Evolutionary conservation across 192 early-diverging fungal species (phyloP).

Genomic region (Coemansia sp.): DNA sequence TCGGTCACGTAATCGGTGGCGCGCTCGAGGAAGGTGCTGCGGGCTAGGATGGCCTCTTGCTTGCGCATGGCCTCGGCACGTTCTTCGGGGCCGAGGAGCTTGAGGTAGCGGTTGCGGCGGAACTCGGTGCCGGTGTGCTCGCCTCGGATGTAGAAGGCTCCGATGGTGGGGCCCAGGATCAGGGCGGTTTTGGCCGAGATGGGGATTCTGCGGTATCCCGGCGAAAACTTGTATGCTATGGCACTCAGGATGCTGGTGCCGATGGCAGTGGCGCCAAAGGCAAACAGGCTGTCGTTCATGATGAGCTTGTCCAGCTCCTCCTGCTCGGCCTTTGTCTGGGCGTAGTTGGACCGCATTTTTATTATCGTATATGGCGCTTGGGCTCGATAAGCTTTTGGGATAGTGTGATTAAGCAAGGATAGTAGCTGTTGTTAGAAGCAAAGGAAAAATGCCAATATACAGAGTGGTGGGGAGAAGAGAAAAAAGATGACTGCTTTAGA

Average conservation of each 20-base stretch:
- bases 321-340: slow-evolving; percentile 13
- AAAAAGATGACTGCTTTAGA: background rate
- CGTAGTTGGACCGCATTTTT: slow-evolving; percentile 24
- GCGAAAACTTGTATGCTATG: slow-evolving; percentile 26
- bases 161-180: slow-evolving; percentile 43
- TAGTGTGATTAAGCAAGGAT: too few relatives aligned
- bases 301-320: slow-evolving; percentile 29
- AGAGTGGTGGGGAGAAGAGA: background rate
- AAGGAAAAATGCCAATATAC: background rate
- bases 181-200: slow-evolving; percentile 48
- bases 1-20: slow-evolving; percentile 29
- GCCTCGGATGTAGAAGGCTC: slow-evolving; percentile 48
- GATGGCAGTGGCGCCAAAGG: slow-evolving; percentile 23
- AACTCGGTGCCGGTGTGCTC: slow-evolving; percentile 40
- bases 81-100: slow-evolving; percentile 21
- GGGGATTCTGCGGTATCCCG: slow-evolving; percentile 29
- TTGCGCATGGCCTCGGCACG: slow-evolving; percentile 9
- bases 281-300: slow-evolving; percentile 36
- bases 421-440: too few relatives aligned
- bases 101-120: slow-evolving; percentile 28
- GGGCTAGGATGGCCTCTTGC: slow-evolving; percentile 6
- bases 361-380: background rate
- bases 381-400: background rate
- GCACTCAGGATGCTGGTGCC: slow-evolving; percentile 26
- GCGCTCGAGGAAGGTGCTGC: slow-evolving; percentile 11